Base-by-base conservation (phyloP, 345 rosid genomes). In the Dipteronia dyeriana region DNA sequence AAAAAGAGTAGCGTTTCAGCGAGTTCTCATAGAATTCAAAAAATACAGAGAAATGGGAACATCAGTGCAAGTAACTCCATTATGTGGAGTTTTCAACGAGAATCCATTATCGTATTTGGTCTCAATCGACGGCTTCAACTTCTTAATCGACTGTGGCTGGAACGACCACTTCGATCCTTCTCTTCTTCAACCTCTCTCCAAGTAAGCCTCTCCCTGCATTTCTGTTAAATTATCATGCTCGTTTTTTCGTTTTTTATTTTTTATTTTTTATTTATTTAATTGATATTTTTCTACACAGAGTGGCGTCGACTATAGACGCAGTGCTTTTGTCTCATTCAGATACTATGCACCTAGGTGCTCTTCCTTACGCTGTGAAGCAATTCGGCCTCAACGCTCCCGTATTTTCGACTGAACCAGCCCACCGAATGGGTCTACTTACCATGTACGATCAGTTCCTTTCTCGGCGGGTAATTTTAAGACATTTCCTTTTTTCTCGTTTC, bases 61-160 rank as follows among this genome's bases (percentile, higher is more conserved):
- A 3, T 92, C 98, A 23, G 99, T 94, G 82, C 98, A 91, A 80
- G 90, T 94, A 9, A 85, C 92, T 29, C 97, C 98, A 0, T 79
- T 96, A 1, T 85, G 95, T 56, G 99, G 99, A 53, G 98, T 88
- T 26, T 96, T 90, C 94, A 96, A 90, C 76, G 98, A 94, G 90
- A 94, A 92, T 65, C 97, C 99, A 23, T 84, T 94, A 39, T 90
- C 97, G 0, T 96, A 96, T 87, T 74, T 94, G n/a, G 90, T 94
- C 82, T 91, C 97, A 82, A 80, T 96, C 38, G 98, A 96, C 77
- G 90, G 91, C 79, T 96, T 96, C 86, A 91, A 89, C 82, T 90
- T 96, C 91, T 82, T 96, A 34, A 57, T 94, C 79, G 99, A 96
- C 75, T 96, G 98, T 76, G 99, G 99, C 49, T 96, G 99, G 99